Evolutionary conservation across 2,329 filamentous ascomycete genomes (phyloP), one percentile per base, ranked within the genome.

Genomic region (Fusarium domesticum): DNA sequence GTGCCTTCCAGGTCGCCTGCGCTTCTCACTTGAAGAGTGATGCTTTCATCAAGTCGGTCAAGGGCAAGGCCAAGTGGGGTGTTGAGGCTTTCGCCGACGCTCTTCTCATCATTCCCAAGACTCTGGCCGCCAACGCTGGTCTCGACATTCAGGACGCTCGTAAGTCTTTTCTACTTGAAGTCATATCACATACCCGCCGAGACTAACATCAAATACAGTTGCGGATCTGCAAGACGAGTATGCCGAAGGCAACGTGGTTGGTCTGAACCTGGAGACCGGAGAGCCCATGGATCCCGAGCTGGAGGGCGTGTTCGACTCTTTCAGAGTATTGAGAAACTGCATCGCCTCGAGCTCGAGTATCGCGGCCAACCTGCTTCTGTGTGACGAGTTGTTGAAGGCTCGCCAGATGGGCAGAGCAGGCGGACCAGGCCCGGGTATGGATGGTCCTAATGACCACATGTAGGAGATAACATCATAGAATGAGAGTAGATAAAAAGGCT

Each of bases 11-110:
- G 70, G 84, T 98, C 35, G 91, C 93, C 23, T 95, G 89, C 59
- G 89, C 91, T 18, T 78, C 84, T 36, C 90, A 96, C 69, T 77
- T 98, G 50, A 87, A 86, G 66, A 90, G 89, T 54, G 89, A 96
- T 61, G 80, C 79, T 15, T 95, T 97, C 73, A 78, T 78, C 59
- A 95, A 89, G 75, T 85, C 86, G 20, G 87, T 97, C 65, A 98
- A 96, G 78, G 93, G 93, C 62, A 98, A 98, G 78, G 89, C 92
- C 32, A 96, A 96, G 74, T 96, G 83, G 78, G 93, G 93, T 66
- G 91, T 98, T 6, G 82, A 85, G 56, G 93, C 93, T 6, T 98
- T 98, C 67, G 89, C 93, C 6, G 92, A 98, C 70, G 92, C 93
- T 41, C 78, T 98, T 35, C 77, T 98, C 51, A 78, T 98, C 61